Evolutionary conservation across 1,139 yeast species (phyloP), one percentile per base, ranked within the genome.

Genomic region (Hemisphaericaspora lyxosophila): DNA sequence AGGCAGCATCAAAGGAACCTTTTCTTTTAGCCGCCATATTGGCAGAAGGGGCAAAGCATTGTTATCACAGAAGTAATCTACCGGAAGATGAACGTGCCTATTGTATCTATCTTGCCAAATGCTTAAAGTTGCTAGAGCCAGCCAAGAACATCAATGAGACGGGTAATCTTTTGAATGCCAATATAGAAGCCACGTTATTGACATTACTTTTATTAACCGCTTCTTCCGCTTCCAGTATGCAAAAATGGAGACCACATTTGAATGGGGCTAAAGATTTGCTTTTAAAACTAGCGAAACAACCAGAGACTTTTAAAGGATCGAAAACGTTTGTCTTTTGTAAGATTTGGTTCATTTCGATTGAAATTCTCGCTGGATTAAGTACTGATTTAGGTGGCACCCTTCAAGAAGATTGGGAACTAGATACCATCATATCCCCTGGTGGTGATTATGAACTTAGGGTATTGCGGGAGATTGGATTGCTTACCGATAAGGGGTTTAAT

Each of bases 221-320:
- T 44, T 82, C 82, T 40, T 78, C 82, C 46, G 85, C 85, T 0
- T 67, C 82, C 7, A 57, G 57, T 27, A 66, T 78, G 1, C 76
- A 78, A 35, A 75, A 75, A 47, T 82, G 88, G 88, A 64, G 87
- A 44, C 80, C 85, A 0, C 88, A 82, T 60, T 60, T 82, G 39
- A 66, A 73, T 43, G 87, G 86, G 19, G 86, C 85, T 0, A 80
- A 81, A 40, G 83, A 79, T 43, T 58, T 82, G 14, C 58, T 78
- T 30, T 60, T 80, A 37, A 76, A 76, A 43, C 63, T 73, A 13
- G 64, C 60, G 11, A 42, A 36, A 19, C 34, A 39, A 13, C 12
- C 30, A 5, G 48, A 45, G 24, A 40, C 39, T 6, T 5, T 9
- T 14, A 44, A 52, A 9, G 47, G 44, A 50, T 55, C 67, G 19